A percentile compares a stretch with the other conserved stretches of the same genome.
phyloP scores from a whole-genome alignment of 257 asterid species.

The Solanum pimpinellifolium region DNA sequence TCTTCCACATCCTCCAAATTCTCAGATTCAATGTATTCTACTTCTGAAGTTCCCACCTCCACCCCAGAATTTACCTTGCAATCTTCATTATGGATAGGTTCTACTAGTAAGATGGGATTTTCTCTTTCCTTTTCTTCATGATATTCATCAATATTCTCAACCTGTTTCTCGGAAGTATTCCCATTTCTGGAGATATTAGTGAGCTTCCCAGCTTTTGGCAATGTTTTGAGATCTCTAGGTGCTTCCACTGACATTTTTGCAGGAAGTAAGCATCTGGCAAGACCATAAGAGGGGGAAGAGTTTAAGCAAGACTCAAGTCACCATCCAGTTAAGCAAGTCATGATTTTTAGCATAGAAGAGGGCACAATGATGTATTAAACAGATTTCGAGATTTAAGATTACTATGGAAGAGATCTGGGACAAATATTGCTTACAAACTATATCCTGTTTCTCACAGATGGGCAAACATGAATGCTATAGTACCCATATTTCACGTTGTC shows the following conservation, averaged over 20 bases:
- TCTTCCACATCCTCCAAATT: slow-evolving; percentile 62
- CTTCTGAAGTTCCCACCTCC: slow-evolving; percentile 42
- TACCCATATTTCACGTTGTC: background rate
- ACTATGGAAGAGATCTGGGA: background rate
- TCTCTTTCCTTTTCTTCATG: slow-evolving; percentile 24
- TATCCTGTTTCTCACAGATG: background rate
- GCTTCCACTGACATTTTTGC: slow-evolving; percentile 48
- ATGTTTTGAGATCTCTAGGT: slow-evolving; percentile 26
- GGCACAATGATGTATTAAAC: background rate
- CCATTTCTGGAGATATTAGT: slow-evolving; percentile 37
- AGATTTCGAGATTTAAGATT: background rate
- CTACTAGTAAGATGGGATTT: slow-evolving; percentile 13
- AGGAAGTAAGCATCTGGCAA: background rate
- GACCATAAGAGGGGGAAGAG: background rate
- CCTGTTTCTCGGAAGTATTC: slow-evolving; percentile 21
- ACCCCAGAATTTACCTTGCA: slow-evolving; percentile 27
- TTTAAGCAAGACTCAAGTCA: background rate
- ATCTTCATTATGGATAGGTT: slow-evolving; percentile 14
- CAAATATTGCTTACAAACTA: background rate
- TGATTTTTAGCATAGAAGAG: background rate
- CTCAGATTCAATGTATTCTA: slow-evolving; percentile 73
- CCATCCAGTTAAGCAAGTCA: background rate
- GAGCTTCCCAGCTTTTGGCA: slow-evolving; percentile 31
- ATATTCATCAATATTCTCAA: slow-evolving; percentile 20
- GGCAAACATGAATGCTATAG: background rate